phyloP scores from a whole-genome alignment of 2,329 filamentous ascomycete genomes.

The Ophiocordyceps camponoti-saundersi region DNA sequence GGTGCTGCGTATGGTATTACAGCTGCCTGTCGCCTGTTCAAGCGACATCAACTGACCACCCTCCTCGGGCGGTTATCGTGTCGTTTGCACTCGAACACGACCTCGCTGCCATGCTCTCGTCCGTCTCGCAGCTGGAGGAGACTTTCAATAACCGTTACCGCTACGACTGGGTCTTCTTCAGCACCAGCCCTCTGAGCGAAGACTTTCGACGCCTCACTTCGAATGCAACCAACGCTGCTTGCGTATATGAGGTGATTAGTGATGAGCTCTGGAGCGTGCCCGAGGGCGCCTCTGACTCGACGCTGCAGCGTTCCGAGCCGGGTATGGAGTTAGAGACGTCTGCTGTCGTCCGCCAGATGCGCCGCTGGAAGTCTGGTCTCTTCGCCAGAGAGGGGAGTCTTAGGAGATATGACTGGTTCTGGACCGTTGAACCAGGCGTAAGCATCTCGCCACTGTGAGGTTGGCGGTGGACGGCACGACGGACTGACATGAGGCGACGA shows the following conservation, averaged over 20 bases:
- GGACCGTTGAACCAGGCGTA: slow-evolving; percentile 43
- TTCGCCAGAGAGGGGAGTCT: slow-evolving; percentile 68
- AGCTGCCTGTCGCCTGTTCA: slow-evolving; percentile 6
- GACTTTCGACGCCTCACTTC: slow-evolving; percentile 56
- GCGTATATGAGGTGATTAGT: slow-evolving; percentile 56
- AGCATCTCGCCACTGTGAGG: slow-evolving; percentile 9
- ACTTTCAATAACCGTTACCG: slow-evolving; percentile 65
- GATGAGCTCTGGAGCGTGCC: slow-evolving; percentile 63
- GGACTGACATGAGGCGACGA: slow-evolving; percentile 1
- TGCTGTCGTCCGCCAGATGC: slow-evolving; percentile 36
- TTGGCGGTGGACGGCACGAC: background rate
- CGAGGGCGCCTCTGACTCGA: slow-evolving; percentile 21
- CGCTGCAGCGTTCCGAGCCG: background rate
- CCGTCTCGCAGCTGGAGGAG: slow-evolving; percentile 36
- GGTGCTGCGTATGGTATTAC: slow-evolving; percentile 7
- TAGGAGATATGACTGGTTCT: slow-evolving; percentile 40
- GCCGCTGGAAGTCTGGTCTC: slow-evolving; percentile 66
- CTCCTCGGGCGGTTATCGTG: slow-evolving; percentile 15
- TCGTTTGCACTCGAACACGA: slow-evolving; percentile 14
- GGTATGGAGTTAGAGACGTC: background rate
- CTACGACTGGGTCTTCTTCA: slow-evolving; percentile 84
- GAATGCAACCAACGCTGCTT: slow-evolving; percentile 53
- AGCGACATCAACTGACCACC: slow-evolving; percentile 7
- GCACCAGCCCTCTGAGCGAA: slow-evolving; percentile 59
- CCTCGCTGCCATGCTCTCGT: slow-evolving; percentile 12